Conservation (phyloP, 176 grass and related monocot genomes). For the Carex kokanica region DNA sequence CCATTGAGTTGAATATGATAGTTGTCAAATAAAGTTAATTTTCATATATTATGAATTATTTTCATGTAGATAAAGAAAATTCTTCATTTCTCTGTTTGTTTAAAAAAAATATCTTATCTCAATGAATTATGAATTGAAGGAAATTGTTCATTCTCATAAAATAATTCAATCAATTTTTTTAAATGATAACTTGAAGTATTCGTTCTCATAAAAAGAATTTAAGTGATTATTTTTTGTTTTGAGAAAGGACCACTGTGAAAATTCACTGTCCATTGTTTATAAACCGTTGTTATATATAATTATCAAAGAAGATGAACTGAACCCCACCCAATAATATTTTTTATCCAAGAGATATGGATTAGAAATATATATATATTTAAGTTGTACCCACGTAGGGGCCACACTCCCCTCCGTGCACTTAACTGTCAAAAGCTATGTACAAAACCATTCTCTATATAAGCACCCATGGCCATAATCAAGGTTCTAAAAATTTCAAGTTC, state of each 20-base stretch:
- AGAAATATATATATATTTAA: neutral
- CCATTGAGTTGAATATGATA: too few species aligned
- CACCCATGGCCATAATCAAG: neutral
- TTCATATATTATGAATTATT: neutral
- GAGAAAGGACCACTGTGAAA: neutral
- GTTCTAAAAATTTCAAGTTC: neutral
- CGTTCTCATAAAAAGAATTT: too few species aligned
- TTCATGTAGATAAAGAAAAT: neutral
- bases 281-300: neutral
- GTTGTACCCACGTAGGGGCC: neutral
- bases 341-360: neutral
- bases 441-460: slow-evolving; percentile 25
- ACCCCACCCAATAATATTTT: neutral
- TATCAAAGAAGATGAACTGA: neutral
- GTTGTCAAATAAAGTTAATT: too few species aligned
- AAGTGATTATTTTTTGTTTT: too few species aligned
- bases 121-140: neutral
- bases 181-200: too few species aligned
- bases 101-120: neutral
- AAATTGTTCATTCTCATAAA: neutral
- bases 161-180: neutral
- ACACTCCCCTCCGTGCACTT: slow-evolving; percentile 16
- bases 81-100: neutral
- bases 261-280: neutral
- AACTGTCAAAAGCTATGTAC: slow-evolving; percentile 16